A percentile compares a stretch with the other conserved stretches of the same genome.
These are phyloP conservation scores for Trametes punicea DNA, from an alignment of 768 basidiomycete genomes.

Conservation along the genomic window DNA sequence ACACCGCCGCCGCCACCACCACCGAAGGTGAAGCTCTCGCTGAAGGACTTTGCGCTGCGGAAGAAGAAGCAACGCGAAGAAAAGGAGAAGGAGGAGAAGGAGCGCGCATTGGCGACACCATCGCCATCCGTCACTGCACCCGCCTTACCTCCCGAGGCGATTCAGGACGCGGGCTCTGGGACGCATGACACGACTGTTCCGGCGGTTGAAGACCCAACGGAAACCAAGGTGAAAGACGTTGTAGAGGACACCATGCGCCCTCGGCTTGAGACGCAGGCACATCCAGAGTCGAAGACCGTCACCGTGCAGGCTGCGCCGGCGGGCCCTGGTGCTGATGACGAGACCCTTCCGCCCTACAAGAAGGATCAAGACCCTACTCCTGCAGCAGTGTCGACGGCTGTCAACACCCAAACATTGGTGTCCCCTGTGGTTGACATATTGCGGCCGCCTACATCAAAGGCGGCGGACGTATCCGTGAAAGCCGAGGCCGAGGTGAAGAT, in stretches of 20 bases:
- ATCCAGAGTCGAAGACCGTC: no score
- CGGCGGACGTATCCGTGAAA: no score
- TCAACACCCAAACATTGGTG: not conserved
- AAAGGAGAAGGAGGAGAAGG: conserved; percentile 31
- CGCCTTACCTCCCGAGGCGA: not conserved
- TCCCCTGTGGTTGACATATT: not conserved
- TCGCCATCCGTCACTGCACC: conserved; percentile 22
- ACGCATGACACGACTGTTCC: no score
- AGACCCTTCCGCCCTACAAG: not conserved
- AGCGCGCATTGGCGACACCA: conserved; percentile 29
- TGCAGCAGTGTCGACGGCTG: not conserved
- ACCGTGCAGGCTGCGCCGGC: no score
- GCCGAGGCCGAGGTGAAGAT: not conserved
- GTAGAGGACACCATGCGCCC: no score
- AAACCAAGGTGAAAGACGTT: no score
- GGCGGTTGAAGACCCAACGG: no score
- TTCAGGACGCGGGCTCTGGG: no score
- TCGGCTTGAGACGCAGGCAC: no score
- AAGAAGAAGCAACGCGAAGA: conserved; percentile 54
- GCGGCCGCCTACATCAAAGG: not conserved
- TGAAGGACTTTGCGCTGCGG: conserved; percentile 55
- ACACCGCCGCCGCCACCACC: conserved; percentile 34
- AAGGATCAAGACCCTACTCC: not conserved
- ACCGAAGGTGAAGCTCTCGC: conserved; percentile 49
- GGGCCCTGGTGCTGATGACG: not conserved